Percentiles rank a stretch among this genome's conserved stretches.
phyloP scores from a whole-genome alignment of 768 basidiomycete genomes.

The Dentipellis fragilis region DNA sequence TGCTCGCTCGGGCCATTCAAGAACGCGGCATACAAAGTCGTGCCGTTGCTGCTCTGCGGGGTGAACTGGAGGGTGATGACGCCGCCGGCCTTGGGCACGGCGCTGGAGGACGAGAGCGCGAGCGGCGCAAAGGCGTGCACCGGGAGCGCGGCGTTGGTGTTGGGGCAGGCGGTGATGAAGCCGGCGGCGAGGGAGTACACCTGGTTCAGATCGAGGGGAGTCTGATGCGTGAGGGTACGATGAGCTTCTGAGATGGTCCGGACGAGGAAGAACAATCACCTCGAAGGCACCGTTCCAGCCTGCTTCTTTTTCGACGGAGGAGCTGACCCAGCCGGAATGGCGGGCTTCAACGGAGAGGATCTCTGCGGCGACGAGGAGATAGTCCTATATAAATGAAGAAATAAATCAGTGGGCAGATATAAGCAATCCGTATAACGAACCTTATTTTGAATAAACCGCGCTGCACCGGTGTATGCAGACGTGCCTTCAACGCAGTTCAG shows the following conservation, averaged over 20 bases:
- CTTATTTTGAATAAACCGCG: slow-evolving; percentile 29
- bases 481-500: slow-evolving; percentile 3
- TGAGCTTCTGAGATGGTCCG: slow-evolving; percentile 17
- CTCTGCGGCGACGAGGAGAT: slow-evolving; percentile 31
- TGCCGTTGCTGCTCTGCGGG: neutral
- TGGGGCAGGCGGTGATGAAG: slow-evolving; percentile 46
- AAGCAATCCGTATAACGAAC: neutral
- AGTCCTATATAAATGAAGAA: slow-evolving; percentile 3
- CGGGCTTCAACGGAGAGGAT: slow-evolving; percentile 47
- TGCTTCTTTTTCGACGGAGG: slow-evolving; percentile 35
- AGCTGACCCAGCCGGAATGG: slow-evolving; percentile 51
- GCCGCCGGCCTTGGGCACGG: slow-evolving; percentile 1
- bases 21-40: slow-evolving; percentile 9
- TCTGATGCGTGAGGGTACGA: slow-evolving; percentile 19
- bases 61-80: slow-evolving; percentile 3
- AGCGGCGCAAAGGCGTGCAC: slow-evolving; percentile 45
- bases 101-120: slow-evolving; percentile 16
- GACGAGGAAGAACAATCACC: slow-evolving; percentile 14
- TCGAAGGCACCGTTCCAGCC: slow-evolving; percentile 56
- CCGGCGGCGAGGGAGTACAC: slow-evolving; percentile 28
- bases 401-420: slow-evolving; percentile 8
- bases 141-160: slow-evolving; percentile 36
- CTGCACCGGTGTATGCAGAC: slow-evolving; percentile 54
- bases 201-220: slow-evolving; percentile 30
- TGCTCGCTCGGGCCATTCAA: slow-evolving; percentile 9